These are phyloP conservation scores for Solanum sitiens DNA, from an alignment of 257 asterid species.

Conservation along the genomic window DNA sequence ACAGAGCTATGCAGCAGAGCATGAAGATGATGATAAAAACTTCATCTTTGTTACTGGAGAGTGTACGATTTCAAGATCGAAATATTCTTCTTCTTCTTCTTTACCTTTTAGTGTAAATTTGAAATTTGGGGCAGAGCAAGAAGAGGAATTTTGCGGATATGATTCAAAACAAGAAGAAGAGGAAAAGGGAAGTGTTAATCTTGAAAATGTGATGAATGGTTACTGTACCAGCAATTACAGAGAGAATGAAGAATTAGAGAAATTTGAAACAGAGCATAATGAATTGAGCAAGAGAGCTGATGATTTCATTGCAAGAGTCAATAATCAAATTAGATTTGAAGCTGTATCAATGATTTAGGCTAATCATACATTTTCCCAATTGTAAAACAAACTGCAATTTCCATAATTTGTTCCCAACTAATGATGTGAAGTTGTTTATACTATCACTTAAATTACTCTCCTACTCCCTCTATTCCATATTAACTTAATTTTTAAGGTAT, in stretches of 20 bases:
- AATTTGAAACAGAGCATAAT: not conserved
- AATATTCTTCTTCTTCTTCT: not conserved
- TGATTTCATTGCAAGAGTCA: not conserved
- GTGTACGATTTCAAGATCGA: not conserved
- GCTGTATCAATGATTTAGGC: not conserved
- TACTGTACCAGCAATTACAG: not conserved
- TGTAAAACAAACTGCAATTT: not conserved
- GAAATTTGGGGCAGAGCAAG: not conserved
- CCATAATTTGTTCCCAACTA: not conserved
- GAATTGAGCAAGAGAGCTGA: not conserved
- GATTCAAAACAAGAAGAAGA: not conserved
- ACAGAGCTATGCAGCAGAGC: not conserved
- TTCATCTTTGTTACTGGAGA: not conserved
- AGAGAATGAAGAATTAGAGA: not conserved
- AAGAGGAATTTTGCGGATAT: not conserved
- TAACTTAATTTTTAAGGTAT: too few relatives aligned
- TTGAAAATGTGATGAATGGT: not conserved
- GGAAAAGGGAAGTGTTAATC: not conserved
- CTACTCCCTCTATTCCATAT: too few relatives aligned
- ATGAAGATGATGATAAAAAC: not conserved
- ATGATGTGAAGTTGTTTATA: not conserved
- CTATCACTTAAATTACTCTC: not conserved
- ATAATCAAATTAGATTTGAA: not conserved
- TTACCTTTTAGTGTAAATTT: not conserved
- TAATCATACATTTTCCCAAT: not conserved